Conservation (phyloP, 176 grass and related monocot species). For the Phragmites australis region DNA sequence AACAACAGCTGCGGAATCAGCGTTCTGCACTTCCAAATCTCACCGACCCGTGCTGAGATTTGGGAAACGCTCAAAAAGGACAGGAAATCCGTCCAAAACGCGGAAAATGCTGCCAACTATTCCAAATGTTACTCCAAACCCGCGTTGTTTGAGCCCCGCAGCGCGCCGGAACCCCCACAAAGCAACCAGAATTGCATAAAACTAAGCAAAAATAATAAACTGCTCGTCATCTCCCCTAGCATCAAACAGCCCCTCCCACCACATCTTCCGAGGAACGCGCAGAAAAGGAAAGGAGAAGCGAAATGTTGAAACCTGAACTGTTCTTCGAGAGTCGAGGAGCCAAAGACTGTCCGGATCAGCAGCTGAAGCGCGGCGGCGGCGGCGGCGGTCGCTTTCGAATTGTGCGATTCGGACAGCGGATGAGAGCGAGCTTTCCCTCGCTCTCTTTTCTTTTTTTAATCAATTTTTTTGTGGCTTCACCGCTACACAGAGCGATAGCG, state of each 20-base stretch:
- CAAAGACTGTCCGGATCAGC: neutral
- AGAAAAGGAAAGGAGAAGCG: neutral
- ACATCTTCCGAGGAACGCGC: neutral
- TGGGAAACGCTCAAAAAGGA: neutral
- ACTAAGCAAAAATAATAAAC: neutral
- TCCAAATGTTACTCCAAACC: neutral
- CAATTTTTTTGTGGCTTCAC: slow-evolving; percentile 20
- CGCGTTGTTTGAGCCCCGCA: neutral
- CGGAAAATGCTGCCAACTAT: slow-evolving; percentile 21
- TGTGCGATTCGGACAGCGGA: slow-evolving; percentile 23
- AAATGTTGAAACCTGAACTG: slow-evolving; percentile 6
- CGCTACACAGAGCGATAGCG: slow-evolving; percentile 6
- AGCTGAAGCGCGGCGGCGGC: neutral
- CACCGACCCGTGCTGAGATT: neutral
- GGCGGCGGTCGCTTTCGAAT: slow-evolving; percentile 21
- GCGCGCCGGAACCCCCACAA: neutral
- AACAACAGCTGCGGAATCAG: neutral
- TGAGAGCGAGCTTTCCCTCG: neutral
- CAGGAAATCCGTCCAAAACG: neutral
- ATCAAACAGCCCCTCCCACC: neutral
- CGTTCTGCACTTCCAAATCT: neutral
- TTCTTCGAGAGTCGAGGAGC: neutral
- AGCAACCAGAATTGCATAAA: neutral
- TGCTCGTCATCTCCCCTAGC: neutral
- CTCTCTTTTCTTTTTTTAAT: neutral